These are phyloP conservation scores for Sisymbrium altissimum DNA, from an alignment of 345 rosid species.

Conservation along the genomic window DNA sequence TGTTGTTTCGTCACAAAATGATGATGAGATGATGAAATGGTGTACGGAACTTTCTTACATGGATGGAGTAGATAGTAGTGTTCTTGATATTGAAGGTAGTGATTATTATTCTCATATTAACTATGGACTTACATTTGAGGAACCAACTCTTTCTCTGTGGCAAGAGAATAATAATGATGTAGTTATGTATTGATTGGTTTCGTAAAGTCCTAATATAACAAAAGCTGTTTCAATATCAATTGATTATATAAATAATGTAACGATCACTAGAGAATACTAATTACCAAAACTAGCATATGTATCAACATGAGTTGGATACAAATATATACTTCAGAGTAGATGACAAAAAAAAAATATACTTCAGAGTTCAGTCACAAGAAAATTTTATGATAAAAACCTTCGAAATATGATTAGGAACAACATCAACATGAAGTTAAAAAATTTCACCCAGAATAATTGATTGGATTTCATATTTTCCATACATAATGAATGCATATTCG, in stretches of 20 bases:
- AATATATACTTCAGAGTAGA: too few relatives aligned
- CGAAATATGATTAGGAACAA: neutral
- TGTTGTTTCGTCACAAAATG: slow-evolving; percentile 35
- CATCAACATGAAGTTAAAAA: neutral
- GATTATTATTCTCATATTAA: slow-evolving; percentile 35
- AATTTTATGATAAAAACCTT: neutral
- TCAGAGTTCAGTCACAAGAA: too few relatives aligned
- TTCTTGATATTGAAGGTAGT: slow-evolving; percentile 35
- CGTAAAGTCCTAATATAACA: slow-evolving; percentile 5
- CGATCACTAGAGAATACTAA: slow-evolving; percentile 1
- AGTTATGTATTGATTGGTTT: slow-evolving; percentile 17
- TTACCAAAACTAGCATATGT: neutral
- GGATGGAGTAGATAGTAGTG: slow-evolving; percentile 28
- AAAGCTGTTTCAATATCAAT: neutral
- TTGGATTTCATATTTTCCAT: neutral
- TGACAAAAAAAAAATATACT: too few relatives aligned
- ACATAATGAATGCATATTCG: neutral
- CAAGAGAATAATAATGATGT: slow-evolving; percentile 35
- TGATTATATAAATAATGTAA: neutral
- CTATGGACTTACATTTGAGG: slow-evolving; percentile 39
- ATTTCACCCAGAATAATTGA: neutral
- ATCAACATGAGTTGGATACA: neutral
- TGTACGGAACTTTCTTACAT: slow-evolving; percentile 34
- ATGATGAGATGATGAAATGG: slow-evolving; percentile 51
- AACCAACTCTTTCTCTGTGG: slow-evolving; percentile 42